Conservation (phyloP, 192 early-diverging fungal species). For the Coemansia umbellata region DNA sequence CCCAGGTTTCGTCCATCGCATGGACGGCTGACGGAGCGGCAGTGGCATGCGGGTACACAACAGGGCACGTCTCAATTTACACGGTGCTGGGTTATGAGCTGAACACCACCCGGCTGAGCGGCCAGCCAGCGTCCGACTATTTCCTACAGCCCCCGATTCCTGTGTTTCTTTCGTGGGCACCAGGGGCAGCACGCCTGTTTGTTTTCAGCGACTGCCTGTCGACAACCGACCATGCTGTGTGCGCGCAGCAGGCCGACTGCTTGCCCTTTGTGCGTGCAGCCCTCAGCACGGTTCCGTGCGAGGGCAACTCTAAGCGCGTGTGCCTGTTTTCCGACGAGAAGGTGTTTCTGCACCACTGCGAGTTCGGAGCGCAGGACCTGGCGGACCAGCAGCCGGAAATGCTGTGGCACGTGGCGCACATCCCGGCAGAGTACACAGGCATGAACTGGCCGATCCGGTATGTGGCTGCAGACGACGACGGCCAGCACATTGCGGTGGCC, state of each 20-base stretch:
- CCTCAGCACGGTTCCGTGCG: slow-evolving; percentile 9
- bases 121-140: neutral
- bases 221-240: neutral
- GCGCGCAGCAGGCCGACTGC: slow-evolving; percentile 13
- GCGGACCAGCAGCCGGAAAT: slow-evolving; percentile 16
- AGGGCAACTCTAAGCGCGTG: slow-evolving; percentile 37
- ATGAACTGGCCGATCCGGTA: slow-evolving; percentile 50
- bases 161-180: slow-evolving; percentile 13
- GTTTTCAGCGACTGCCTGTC: neutral
- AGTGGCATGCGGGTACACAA: slow-evolving; percentile 32
- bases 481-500: slow-evolving; percentile 77
- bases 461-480: slow-evolving; percentile 63
- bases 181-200: neutral
- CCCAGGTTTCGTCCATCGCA: slow-evolving; percentile 12
- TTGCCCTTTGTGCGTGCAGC: slow-evolving; percentile 41
- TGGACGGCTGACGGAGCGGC: slow-evolving; percentile 38
- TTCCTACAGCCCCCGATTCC: slow-evolving; percentile 1
- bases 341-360: slow-evolving; percentile 31
- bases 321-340: slow-evolving; percentile 45
- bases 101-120: slow-evolving; percentile 24
- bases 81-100: slow-evolving; percentile 35
- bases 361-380: slow-evolving; percentile 2
- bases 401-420: slow-evolving; percentile 35
- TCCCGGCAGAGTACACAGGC: slow-evolving; percentile 25
- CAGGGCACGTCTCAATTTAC: slow-evolving; percentile 36